phyloP scores from a whole-genome alignment of 352 stramenopile species.

The Phytopythium kandeliae region DNA sequence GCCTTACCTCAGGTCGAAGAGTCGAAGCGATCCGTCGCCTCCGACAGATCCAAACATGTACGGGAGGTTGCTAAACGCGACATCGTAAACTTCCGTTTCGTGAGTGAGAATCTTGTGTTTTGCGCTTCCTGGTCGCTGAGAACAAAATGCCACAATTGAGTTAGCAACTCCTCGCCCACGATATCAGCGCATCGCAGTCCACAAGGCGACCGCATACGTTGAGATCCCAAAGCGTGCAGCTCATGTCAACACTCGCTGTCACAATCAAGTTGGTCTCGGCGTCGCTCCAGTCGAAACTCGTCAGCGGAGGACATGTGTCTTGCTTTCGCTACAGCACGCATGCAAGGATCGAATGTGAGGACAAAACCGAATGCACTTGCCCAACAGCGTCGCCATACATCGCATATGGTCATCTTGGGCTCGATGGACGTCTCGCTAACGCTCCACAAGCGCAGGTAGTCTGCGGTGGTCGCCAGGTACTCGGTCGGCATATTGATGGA shows the following conservation, averaged over 20 bases:
- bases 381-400: slow-evolving; percentile 22
- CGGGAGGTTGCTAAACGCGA: slow-evolving; percentile 89
- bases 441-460: slow-evolving; percentile 82
- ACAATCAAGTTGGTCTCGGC: slow-evolving; percentile 93
- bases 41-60: slow-evolving; percentile 97
- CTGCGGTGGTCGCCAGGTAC: slow-evolving; percentile 73
- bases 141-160: neutral
- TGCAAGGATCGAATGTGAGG: neutral
- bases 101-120: slow-evolving; percentile 98
- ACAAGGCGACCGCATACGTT: slow-evolving; percentile 49
- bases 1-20: slow-evolving; percentile 95
- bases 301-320: slow-evolving; percentile 96
- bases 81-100: slow-evolving; percentile 98
- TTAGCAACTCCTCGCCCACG: neutral
- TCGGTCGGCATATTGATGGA: slow-evolving; percentile 43
- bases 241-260: slow-evolving; percentile 97
- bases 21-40: slow-evolving; percentile 93
- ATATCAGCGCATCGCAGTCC: neutral
- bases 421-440: slow-evolving; percentile 73
- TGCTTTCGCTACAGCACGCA: slow-evolving; percentile 19
- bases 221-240: slow-evolving; percentile 99
- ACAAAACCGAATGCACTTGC: neutral
- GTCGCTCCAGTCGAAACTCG: slow-evolving; percentile 99
- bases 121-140: slow-evolving; percentile 48
- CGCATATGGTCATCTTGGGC: slow-evolving; percentile 63